phyloP scores from a whole-genome alignment of 2,329 filamentous ascomycete genomes.

The Botryotinia narcissicola region DNA sequence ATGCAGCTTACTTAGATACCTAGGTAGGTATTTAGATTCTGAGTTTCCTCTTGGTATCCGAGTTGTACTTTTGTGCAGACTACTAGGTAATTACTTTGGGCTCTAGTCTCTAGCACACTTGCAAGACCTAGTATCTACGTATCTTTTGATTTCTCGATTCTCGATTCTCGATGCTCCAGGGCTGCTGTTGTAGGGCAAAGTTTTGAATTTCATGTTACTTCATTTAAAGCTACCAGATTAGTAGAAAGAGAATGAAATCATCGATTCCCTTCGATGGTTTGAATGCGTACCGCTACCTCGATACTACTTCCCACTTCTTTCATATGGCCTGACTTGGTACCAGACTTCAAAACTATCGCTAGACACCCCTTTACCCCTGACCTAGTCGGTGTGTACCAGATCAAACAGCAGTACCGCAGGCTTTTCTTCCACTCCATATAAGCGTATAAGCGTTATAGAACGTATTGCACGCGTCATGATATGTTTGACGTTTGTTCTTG shows the following conservation, averaged over 20 bases:
- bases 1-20: background rate
- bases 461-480: background rate
- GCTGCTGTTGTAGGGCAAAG: background rate
- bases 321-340: background rate
- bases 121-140: no score
- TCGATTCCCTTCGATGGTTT: background rate
- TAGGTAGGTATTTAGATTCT: background rate
- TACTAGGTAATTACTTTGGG: background rate
- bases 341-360: background rate
- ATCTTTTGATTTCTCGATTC: no score
- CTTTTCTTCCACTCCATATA: background rate
- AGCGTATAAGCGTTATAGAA: background rate
- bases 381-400: background rate
- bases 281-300: background rate
- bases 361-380: constrained; percentile 1
- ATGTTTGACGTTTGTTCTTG: background rate
- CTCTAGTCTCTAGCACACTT: background rate
- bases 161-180: background rate
- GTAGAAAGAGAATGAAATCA: background rate
- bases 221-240: background rate
- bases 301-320: background rate
- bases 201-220: background rate
- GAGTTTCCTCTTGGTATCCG: background rate
- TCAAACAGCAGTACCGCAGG: background rate
- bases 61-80: background rate